A percentile compares a stretch with the other conserved stretches of the same genome.
Evolutionary conservation across 2,329 filamentous ascomycete species (phyloP).

Genomic region (Pyrenochaeta sp.): DNA sequence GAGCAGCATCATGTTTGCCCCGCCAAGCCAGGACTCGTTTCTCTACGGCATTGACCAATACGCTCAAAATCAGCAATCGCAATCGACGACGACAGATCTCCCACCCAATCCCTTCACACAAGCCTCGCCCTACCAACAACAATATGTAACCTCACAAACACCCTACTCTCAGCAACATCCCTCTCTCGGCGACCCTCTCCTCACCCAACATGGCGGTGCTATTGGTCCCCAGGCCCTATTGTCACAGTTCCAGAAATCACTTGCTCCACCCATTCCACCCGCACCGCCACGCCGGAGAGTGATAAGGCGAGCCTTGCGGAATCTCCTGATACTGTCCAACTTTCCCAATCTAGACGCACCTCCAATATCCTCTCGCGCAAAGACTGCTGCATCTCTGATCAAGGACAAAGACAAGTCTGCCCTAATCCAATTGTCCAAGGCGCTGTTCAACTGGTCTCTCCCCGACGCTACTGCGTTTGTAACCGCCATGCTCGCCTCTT

Average conservation of each 20-base stretch:
- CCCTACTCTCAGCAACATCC: constrained; percentile 34
- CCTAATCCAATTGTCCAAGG: constrained; percentile 63
- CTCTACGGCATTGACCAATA: constrained; percentile 52
- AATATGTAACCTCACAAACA: constrained; percentile 29
- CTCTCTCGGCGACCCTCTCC: constrained; percentile 41
- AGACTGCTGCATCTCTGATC: constrained; percentile 54
- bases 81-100: constrained; percentile 24
- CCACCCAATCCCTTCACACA: constrained; percentile 37
- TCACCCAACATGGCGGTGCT: constrained; percentile 19
- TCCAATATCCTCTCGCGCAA: constrained; percentile 54
- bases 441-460: constrained; percentile 44
- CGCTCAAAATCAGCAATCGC: constrained; percentile 25
- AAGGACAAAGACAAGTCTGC: constrained; percentile 55
- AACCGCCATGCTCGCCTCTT: constrained; percentile 53
- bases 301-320: constrained; percentile 63
- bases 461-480: constrained; percentile 41
- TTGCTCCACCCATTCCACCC: constrained; percentile 18
- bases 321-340: constrained; percentile 64
- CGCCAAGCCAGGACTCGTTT: constrained; percentile 44
- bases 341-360: constrained; percentile 53
- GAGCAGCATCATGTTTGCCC: constrained; percentile 44
- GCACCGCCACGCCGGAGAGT: constrained; percentile 41
- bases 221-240: constrained; percentile 32
- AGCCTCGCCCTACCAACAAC: constrained; percentile 22
- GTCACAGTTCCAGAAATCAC: constrained; percentile 30